phyloP scores from a whole-genome alignment of 139 green algal genomes.

The Chlamydomonas applanata region DNA sequence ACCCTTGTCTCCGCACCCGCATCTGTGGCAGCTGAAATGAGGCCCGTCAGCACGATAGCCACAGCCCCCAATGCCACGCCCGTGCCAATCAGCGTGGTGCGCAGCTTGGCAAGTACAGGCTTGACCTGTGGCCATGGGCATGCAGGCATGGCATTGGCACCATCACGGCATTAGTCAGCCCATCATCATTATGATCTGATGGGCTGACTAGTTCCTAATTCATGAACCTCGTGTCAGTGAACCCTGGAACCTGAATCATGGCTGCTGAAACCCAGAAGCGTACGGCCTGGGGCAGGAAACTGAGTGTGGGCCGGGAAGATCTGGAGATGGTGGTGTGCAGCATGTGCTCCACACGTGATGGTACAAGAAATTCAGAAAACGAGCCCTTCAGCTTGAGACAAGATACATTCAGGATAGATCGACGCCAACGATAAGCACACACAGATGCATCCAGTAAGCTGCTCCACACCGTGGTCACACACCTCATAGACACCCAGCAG shows the following conservation, averaged over 20 bases:
- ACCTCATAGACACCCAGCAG: conserved; percentile 60
- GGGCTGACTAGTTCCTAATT: no score
- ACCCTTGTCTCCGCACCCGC: conserved; percentile 6
- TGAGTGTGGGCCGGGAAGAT: no score
- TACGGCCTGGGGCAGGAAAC: no score
- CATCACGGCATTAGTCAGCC: no score
- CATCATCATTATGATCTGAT: no score
- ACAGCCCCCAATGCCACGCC: conserved; percentile 45
- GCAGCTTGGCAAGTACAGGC: conserved; percentile 26
- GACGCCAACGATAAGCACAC: background rate
- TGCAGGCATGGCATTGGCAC: no score
- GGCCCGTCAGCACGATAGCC: conserved; percentile 42
- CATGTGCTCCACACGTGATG: background rate
- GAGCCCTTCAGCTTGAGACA: background rate
- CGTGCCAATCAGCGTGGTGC: conserved; percentile 49
- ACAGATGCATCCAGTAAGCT: background rate
- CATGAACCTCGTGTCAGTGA: no score
- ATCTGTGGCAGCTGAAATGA: conserved; percentile 51
- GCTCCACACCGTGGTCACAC: background rate
- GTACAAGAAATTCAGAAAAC: background rate
- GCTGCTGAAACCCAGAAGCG: no score
- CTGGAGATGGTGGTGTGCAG: no score
- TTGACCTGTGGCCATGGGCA: conserved; percentile 26
- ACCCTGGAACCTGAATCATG: no score
- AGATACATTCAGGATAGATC: no score